phyloP scores from a whole-genome alignment of 768 basidiomycete species.

The Gymnopilus junonius region DNA sequence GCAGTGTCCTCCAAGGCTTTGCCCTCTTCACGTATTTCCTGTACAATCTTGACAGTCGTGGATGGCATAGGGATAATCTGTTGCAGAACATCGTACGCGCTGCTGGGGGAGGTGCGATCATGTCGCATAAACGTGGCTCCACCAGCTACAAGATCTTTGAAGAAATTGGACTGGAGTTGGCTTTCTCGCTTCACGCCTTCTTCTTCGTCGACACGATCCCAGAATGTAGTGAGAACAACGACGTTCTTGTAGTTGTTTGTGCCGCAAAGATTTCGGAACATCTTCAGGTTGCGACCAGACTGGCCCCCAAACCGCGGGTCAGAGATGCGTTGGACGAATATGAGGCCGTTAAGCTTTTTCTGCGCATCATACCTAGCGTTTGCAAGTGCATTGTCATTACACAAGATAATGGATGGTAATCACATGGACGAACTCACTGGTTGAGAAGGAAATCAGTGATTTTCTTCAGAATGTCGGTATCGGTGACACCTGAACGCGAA shows the following conservation, averaged over 20 bases:
- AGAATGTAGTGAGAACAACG: background rate
- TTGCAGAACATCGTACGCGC: too few relatives aligned
- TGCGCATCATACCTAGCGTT: background rate
- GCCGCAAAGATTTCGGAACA: conserved; percentile 51
- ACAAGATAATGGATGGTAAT: background rate
- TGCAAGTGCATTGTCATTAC: background rate
- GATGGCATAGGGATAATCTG: background rate
- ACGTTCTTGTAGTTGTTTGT: conserved; percentile 35
- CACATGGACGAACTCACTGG: background rate
- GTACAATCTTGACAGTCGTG: background rate
- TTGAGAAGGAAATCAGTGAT: background rate
- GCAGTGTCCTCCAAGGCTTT: background rate
- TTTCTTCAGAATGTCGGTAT: background rate
- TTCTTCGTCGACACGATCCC: background rate
- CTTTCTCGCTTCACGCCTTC: background rate
- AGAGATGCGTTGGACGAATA: background rate
- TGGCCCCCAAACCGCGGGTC: background rate
- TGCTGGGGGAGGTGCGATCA: conserved; percentile 30
- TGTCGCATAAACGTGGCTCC: conserved; percentile 46
- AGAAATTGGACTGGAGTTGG: background rate
- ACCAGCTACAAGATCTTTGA: conserved; percentile 33
- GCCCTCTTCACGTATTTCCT: background rate
- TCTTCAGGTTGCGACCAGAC: conserved; percentile 39
- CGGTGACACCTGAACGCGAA: background rate
- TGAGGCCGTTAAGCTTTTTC: background rate